Base-by-base conservation (phyloP, 2,329 filamentous ascomycete genomes). In the Phialemonium atrogriseum region DNA sequence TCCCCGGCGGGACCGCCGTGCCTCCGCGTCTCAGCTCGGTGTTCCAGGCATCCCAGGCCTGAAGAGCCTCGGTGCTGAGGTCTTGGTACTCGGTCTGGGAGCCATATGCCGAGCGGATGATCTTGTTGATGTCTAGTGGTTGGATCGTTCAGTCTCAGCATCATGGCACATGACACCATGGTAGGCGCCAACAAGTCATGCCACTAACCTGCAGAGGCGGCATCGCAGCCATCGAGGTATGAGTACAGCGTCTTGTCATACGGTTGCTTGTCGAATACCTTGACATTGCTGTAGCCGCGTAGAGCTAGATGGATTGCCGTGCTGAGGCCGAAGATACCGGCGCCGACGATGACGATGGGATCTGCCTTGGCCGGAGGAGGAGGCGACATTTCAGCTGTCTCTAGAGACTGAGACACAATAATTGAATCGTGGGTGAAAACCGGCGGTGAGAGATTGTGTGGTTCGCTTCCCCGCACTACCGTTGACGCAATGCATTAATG, bases 231-330 rank as follows among this genome's bases (percentile, higher is more conserved):
- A 1, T 47, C 36, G 1, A 49, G 39, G 32, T 60, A 62, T 6
- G 58, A 56, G 31, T 70, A 70, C 0, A 44, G 44, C 1, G 50
- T 49, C 20, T 57, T 33, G 10, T 61, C 52, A 20, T 66, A 52
- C 12, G 58, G 49, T 40, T 70, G 62, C 38, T 56, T 56, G 42
- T 73, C 68, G 20, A 72, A 53, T 9, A 72, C 55, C 7, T 56
- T 68, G 16, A 71, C 52, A 36, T 64, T 53, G 5, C 13, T 51
- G 43, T 69, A 72, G 4, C 66, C 68, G 9, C 59, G 45, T 28
- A 51, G 48, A 7, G 55, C 56, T 5, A 67, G 52, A 40, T 63
- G 58, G 17, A 66, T 42, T 2, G 64, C 63, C 7, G 58, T 64
- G 34, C 53, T 54, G 11, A 31, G 29, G 19, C 29, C 29, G 12